Evolutionary conservation across 306 rosid genomes (phyloP), one percentile per base, ranked within the genome.

Genomic region (Alnus glutinosa): DNA sequence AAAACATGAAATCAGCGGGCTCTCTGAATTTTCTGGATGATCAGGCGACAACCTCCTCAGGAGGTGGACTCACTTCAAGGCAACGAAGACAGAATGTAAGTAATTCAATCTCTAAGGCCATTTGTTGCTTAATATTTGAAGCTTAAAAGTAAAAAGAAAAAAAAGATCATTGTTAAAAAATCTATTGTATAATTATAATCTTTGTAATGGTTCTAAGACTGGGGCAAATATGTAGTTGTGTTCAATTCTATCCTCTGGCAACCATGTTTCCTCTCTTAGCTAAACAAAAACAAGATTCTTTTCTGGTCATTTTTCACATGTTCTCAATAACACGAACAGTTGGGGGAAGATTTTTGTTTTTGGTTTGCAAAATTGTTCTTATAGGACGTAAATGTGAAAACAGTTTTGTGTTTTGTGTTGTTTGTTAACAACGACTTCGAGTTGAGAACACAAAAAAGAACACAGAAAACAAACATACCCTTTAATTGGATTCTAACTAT

Each of bases 1-100:
- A 70, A 34, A 88, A 94, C 54, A 0, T 2, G 2, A 55, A 61
- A 0, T 55, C 96, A 10, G 75, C 71, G 77, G 86, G 87, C 55
- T 73, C 64, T 9, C 52, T 92, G 77, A 11, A 92, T 88, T 88
- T 94, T 80, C 50, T 79, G 55, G 89, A 92, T 61, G 97, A 91
- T 4, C 4, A 39, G 55, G 36, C 76, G 9, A 42, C 72, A 32
- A 30, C 69, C 5, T 0, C 44, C 51, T 71, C 83, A 51, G 81
- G 73, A 63, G 73, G 85, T 0, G 72, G 85, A 9, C 85, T 84
- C 5, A 42, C 37, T 74, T 75, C 90, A 11, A 68, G 2, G 0
- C 34, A 51, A 0, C 80, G 80, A 55, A 91, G 83, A 28, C 74
- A 81, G 80, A 91, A 87, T 70, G 96, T 91, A 73, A 93, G 96